A percentile compares a stretch with the other conserved stretches of the same genome.
phyloP scores from a whole-genome alignment of 257 asterid species.

The Asclepias syriaca region DNA sequence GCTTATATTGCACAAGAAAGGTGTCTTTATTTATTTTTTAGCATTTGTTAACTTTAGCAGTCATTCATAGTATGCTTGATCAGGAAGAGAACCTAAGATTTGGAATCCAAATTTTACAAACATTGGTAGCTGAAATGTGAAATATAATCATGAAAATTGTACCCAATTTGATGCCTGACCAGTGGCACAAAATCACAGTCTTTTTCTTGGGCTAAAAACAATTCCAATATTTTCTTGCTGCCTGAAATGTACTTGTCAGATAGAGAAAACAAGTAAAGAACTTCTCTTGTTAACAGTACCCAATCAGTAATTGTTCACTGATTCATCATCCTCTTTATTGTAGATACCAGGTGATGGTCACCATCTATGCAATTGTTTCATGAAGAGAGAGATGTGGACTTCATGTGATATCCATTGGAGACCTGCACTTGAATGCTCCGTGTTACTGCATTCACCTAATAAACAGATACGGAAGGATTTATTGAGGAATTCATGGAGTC shows the following conservation, averaged over 20 bases:
- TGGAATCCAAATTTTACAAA: not conserved
- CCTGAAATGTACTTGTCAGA: not conserved
- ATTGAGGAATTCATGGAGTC: conserved; percentile 25
- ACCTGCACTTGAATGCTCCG: conserved; percentile 40
- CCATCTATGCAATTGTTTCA: conserved; percentile 28
- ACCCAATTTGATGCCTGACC: not conserved
- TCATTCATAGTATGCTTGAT: not conserved
- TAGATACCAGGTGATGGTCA: conserved; percentile 37
- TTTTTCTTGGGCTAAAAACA: not conserved
- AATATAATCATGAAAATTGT: not conserved
- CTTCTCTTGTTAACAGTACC: conserved; percentile 8
- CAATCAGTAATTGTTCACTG: not conserved
- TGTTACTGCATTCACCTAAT: conserved; percentile 37
- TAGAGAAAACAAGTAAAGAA: not conserved
- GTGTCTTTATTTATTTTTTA: conserved; percentile 5
- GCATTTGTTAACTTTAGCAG: not conserved
- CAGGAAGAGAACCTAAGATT: not conserved
- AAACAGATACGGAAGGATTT: conserved; percentile 36
- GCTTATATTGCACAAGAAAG: conserved; percentile 24
- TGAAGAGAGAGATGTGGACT: conserved; percentile 64
- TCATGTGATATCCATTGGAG: conserved; percentile 58
- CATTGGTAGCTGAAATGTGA: not conserved
- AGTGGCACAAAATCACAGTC: not conserved
- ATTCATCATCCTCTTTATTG: conserved; percentile 18
- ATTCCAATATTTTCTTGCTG: not conserved